Conservation (phyloP, 2,329 filamentous ascomycete genomes). For the Aspergillus alliaceus region DNA sequence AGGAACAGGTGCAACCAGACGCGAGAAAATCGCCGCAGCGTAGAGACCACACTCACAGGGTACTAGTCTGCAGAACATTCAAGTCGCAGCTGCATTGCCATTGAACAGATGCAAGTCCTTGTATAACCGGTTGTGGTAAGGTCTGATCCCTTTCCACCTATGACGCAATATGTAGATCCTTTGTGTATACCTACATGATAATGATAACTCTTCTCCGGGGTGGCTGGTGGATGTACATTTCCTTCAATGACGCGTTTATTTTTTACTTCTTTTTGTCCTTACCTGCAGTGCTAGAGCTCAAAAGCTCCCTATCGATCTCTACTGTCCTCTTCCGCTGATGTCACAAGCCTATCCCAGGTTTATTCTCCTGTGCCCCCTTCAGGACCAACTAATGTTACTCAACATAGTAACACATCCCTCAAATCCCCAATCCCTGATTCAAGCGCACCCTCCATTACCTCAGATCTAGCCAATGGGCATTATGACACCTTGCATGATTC, state of each 20-base stretch:
- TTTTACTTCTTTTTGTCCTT: background rate
- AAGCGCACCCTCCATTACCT: background rate
- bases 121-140: slow-evolving; percentile 3
- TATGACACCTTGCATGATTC: background rate
- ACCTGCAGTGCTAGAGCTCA: no score
- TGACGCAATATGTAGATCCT: background rate
- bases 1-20: slow-evolving; percentile 5
- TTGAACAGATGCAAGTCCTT: slow-evolving; percentile 4
- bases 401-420: background rate
- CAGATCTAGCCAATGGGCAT: background rate
- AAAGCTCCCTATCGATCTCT: no score
- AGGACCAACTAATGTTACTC: background rate
- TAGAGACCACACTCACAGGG: background rate
- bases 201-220: background rate
- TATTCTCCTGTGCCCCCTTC: background rate
- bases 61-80: slow-evolving; percentile 5
- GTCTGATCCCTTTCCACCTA: background rate
- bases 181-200: no score
- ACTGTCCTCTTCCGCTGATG: background rate
- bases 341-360: background rate
- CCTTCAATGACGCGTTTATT: background rate
- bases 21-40: slow-evolving; percentile 5
- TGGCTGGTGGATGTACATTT: background rate
- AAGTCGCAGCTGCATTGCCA: background rate
- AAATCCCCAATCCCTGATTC: background rate